Base-by-base conservation (phyloP, 2,329 filamentous ascomycete genomes). In the Aschersonia sp. region DNA sequence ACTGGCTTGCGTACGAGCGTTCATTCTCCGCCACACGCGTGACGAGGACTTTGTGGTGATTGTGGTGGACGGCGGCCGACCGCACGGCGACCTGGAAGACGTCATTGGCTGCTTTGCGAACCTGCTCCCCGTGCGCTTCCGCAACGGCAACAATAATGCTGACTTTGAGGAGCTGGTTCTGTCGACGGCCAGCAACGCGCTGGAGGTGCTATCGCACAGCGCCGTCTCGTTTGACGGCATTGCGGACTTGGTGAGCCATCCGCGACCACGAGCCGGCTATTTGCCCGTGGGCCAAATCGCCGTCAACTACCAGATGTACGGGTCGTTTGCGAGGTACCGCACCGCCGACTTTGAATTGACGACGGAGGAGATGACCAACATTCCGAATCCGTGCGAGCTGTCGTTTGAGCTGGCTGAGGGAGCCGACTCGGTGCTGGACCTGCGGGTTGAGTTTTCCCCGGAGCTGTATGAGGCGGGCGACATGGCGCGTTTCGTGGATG, bases 401-500 rank as follows among this genome's bases (percentile, higher is more conserved):
- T 12, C 8, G 12, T 12, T 39, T 12, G 35, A 39, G 35, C 9
- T 12, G 2, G 12, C 12, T 39, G 35, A 39, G 35, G 12, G 9
- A 12, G 8, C 35, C 35, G 35, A 39, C 8, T 12, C 8, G 8
- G 12, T 8, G 8, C 12, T 39, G 8, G 53, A 54, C 45, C 49
- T 58, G 29, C 53, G 52, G 45, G 50, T 58, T 7, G 55, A 58
- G 47, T 58, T 54, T 47, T 47, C 54, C 1, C 54, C 53, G 1
- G 51, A 51, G 8, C 51, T 58, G 6, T 58, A 58, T 49, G 32
- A 44, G 31, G 47, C 52, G 10, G 31, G 45, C 0, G 52, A 55
- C 43, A 58, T 58, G 55, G 53, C 54, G 37, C 53, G 54, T n/a
- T 58, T 58, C 52, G 47, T 58, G 30, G 54, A 59, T 44, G 55